Evolutionary conservation across 176 grass and related monocot species (phyloP), one percentile per base, ranked within the genome.

Genomic region (Aegilops speltoides): DNA sequence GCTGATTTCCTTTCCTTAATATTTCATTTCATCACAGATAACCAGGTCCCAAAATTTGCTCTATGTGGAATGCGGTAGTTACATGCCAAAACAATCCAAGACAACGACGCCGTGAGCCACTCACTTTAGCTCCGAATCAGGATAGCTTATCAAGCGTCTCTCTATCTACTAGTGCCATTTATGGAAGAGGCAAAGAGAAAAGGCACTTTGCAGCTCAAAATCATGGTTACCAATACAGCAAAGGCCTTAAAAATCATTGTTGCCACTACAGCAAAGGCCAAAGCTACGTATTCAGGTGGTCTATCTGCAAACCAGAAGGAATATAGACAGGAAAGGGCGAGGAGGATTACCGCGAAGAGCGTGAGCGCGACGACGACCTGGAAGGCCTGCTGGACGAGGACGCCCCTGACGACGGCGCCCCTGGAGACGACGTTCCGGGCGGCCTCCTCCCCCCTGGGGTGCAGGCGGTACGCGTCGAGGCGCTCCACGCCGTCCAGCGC

Each of bases 361-460:
- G 83, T 85, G 75, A 97, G 95, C 13, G 94, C 92, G 79, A 97
- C 75, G 79, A 84, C 90, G 78, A 94, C 86, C 84, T 97, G 94
- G 89, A 97, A 94, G 25, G 73, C 80, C 86, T 97, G 92, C 64
- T 97, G 94, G n/a, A 97, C 80, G n/a, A 97, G 83, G 80, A 97
- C 94, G 37, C 94, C 94, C 77, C 91, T 90, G 26, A 94, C 92
- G 45, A 97, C 94, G 65, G 94, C 75, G 63, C 28, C 65, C 83
- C 88, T 92, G 37, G 92, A 92, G 40, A 97, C 90, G 41, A 90
- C 63, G 78, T 97, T 97, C 81, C 94, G 87, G 70, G 82, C 69
- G 24, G 78, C 67, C 82, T 94, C 95, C 74, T 97, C 95, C 28
- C 31, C 88, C 87, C 88, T 97, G 24, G 90, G 84, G 82, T 97